Base-by-base conservation (phyloP, 2,329 filamentous ascomycete species). In the Fusarium subtropicale region DNA sequence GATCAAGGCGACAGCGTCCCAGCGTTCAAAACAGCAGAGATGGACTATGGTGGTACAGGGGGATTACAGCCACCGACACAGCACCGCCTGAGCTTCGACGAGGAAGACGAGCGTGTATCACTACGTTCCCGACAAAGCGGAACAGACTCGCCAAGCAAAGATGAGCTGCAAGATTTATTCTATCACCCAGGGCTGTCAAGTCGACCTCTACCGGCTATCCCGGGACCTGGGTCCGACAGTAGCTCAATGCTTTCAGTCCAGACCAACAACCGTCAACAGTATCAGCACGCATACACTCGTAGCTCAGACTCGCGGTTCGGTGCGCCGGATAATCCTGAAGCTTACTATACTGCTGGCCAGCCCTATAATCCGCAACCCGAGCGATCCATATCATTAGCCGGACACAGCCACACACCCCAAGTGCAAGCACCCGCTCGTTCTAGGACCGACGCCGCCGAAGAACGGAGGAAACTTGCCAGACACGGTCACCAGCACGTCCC, bases 21-120 rank as follows among this genome's bases (percentile, higher is more conserved):
- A 2, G 81, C 82, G 9, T 86, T 86, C 68, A 76, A 81, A 16
- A 85, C 89, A 56, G 93, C 91, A 8, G 87, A 92, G 56, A 91
- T 97, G 52, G 95, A 98, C 78, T 94, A 93, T 47, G 92, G 89
- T 51, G 94, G 92, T 10, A 97, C 94, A n/a, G 96, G 95, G 41
- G 96, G 96, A 2, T 81, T 97, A 30, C 90, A 94, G 66, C 88
- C 92, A 60, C 94, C 94, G 3, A 88, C 85, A 51, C 85, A 84
- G 9, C 87, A 94, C 69, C 88, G 93, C 64, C 84, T 94, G 74
- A 97, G 94, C 79, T 97, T 96, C 73, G 95, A 98, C 72, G 93
- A 97, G 76, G 95, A 93, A 3, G 96, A 97, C 71, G 96, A 98
- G 78, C 86, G 84, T 16, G 85, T 86, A 20, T 88, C 86, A 2